Base-by-base conservation (phyloP, 2,329 filamentous ascomycete genomes). In the Trichothecium roseum region DNA sequence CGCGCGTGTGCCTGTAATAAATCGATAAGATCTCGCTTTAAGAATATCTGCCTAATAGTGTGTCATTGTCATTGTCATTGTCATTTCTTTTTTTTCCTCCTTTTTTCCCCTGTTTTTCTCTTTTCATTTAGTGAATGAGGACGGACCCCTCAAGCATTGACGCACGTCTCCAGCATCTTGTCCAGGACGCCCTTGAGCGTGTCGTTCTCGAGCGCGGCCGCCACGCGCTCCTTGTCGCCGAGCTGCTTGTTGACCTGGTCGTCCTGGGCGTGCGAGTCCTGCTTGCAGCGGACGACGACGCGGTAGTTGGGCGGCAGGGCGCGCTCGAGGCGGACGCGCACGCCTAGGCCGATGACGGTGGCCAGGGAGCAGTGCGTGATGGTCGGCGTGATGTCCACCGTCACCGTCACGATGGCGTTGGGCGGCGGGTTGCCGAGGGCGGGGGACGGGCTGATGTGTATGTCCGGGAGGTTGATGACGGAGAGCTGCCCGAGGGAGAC, bases 221-320 rank as follows among this genome's bases (percentile, higher is more conserved):
- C 88, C 30, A 98, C 91, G 41, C 91, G 72, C 64, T 98, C 91
- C 67, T 96, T 98, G 62, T 98, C 91, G 24, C 79, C 84, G 30
- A 98, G 66, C 61, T 98, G 91, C 68, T 95, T 95, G 63, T 94
- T 95, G 35, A 95, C 87, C 56, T 94, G 87, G 43, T 94, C 87
- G 31, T 86, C 89, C 41, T 93, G 93, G 45, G 78, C 85, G 57
- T 96, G 91, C n/a, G 87, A 91, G 42, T 88, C 89, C 60, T 94
- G 83, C 59, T 96, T 95, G 59, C 95, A 94, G 48, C 81, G 76
- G 31, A 96, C 86, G 57, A 96, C 88, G 34, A 96, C 74, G 27
- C 91, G 77, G 57, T 91, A 98, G 50, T 89, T 84, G 24, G 91
- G 84, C 3, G 91, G 91, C 39, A 98, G 68, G 9, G 84, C 82